Evolutionary conservation across 2,329 filamentous ascomycete species (phyloP), one percentile per base, ranked within the genome.

Genomic region (Aspergillus piperis): DNA sequence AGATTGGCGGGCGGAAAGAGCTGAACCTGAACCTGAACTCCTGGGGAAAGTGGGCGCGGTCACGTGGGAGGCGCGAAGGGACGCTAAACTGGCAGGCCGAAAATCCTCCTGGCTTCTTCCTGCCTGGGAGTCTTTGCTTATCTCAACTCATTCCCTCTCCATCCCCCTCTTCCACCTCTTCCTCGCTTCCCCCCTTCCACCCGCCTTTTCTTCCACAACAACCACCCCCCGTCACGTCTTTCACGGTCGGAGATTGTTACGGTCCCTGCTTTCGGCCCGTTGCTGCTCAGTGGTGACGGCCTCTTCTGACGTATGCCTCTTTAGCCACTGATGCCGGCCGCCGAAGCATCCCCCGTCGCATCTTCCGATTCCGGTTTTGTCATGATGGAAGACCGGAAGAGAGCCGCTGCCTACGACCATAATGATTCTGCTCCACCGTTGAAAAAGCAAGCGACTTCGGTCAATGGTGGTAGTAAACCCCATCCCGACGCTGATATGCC

Each of bases 311-410:
- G 70, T 72, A 76, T 72, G 73, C 72, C 73, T 77, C 71, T 77
- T 77, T 79, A 78, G 80, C 81, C 84, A 89, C 90, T 92, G 85
- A 96, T 96, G 91, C 88, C 88, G 89, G 86, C 90, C 86, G 88
- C 90, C 82, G 89, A 90, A 81, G 85, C 86, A 70, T 84, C 84
- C 77, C 85, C 87, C 80, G 84, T 88, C 79, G 84, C 88, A 84
- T 86, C 88, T 86, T 87, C 90, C 83, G 89, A 91, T 82, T 79
- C 84, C 78, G 88, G 88, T 85, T 84, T 91, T 81, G 83, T 88
- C 70, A 96, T 95, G 86, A 99, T 98, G 94, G 95, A 99, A 86
- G 95, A 98, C 84, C 92, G 95, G 86, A 99, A 99, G 86, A 88
- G 95, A 86, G 90, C 92, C 75, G 91, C 92, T 75, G 85, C 90